Base-by-base conservation (phyloP, 2,329 filamentous ascomycete genomes). In the Coniochaeta ligniaria region DNA sequence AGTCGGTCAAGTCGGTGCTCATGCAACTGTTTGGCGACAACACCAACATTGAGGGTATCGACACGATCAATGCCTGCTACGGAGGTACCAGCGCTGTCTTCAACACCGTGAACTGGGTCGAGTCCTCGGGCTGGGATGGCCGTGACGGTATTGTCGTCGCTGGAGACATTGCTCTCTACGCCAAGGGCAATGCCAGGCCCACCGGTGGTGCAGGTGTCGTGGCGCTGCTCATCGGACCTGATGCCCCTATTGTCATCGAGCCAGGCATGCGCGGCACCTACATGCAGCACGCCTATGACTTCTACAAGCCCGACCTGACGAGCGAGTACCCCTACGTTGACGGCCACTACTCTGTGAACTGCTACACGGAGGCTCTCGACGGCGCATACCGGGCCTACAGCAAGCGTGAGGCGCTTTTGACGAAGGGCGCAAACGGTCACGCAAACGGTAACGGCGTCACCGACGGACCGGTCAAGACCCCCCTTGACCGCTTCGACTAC, bases 321-420 rank as follows among this genome's bases (percentile, higher is more conserved):
- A 91, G 88, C 83, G 90, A 94, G 78, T 94, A 94, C 79, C 90
- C 90, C 65, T 87, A 91, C 71, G 90, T 94, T 61, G 90, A 94
- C 69, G 90, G 90, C 63, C 90, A 93, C 75, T 92, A 87, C 82
- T 94, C 90, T 57, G 75, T 92, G 73, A 88, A 80, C 75, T 94
- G 90, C 83, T 94, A 94, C 78, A 90, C 82, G 65, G 84, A 90
- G 79, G 90, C 90, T 58, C 86, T 94, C 28, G 90, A 94, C 72
- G 84, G 85, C 60, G 88, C 90, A 76, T 95, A 95, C 82, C 87
- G 88, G 72, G 89, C 88, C 64, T 95, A 93, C 80, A 85, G 82
- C 76, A 85, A 86, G 75, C 87, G 89, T 64, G 90, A 93, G 79
- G 79, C 83, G 68, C 80, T 79, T 65, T 74, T 87, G 62, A 71